A percentile compares a stretch with the other conserved stretches of the same genome.
Evolutionary conservation across 257 asterid species (phyloP).

Genomic region (Handroanthus guayacan): DNA sequence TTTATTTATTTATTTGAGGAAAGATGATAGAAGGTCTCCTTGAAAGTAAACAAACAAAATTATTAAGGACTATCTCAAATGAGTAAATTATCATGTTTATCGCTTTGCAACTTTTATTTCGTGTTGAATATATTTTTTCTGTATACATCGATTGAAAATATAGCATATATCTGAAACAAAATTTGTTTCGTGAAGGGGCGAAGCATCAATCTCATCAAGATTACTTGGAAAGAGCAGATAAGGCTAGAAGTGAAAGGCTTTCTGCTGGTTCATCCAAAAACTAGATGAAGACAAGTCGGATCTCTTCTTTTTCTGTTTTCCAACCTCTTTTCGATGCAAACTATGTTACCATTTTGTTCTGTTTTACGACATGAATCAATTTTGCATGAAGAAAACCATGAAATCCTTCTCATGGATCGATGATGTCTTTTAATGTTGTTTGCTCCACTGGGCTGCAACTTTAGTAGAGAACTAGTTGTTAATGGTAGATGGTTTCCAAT

Average conservation of each 20-base stretch:
- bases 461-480: not conserved
- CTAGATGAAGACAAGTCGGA: slow-evolving; percentile 40
- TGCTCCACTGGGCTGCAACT: not conserved
- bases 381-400: slow-evolving; percentile 2
- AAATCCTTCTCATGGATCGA: not conserved
- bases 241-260: slow-evolving; percentile 73
- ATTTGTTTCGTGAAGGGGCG: slow-evolving; percentile 47
- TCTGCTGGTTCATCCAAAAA: slow-evolving; percentile 56
- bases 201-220: slow-evolving; percentile 92
- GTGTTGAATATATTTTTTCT: not conserved
- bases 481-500: slow-evolving; percentile 1
- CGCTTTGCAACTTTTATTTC: not conserved
- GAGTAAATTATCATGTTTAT: not conserved
- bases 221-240: slow-evolving; percentile 87
- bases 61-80: not conserved
- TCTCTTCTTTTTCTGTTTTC: not conserved
- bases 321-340: slow-evolving; percentile 17
- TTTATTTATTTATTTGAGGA: no score
- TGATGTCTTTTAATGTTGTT: slow-evolving; percentile 23
- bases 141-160: not conserved
- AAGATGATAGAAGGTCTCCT: not conserved
- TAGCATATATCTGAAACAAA: not conserved
- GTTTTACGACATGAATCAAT: slow-evolving; percentile 1
- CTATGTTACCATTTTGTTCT: not conserved
- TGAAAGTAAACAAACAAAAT: not conserved